Conservation (phyloP, 148 eudicot species). For the Vaccinium macrocarpon region DNA sequence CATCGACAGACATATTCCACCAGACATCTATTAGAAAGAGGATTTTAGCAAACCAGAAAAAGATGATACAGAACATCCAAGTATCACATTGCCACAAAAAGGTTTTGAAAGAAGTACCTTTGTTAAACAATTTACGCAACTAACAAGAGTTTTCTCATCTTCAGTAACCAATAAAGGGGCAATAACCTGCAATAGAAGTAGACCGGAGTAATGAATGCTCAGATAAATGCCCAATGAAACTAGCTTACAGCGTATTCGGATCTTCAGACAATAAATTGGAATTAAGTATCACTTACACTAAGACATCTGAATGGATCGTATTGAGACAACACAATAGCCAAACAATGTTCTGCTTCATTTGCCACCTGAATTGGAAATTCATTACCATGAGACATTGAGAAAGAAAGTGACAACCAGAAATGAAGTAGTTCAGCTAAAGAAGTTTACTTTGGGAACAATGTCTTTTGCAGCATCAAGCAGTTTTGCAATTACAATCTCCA, state of each 20-base stretch:
- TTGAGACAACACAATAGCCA: constrained; percentile 65
- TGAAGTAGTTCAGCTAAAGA: not conserved
- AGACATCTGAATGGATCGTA: constrained; percentile 80
- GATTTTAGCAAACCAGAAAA: not conserved
- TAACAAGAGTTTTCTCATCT: constrained; percentile 91
- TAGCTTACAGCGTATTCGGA: not conserved
- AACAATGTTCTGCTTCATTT: constrained; percentile 73
- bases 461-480: constrained; percentile 76
- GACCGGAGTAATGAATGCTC: not conserved
- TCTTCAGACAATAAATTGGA: not conserved
- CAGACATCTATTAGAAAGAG: not conserved
- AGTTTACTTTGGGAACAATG: constrained; percentile 54
- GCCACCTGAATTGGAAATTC: constrained; percentile 46
- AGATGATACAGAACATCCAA: not conserved
- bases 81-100: not conserved
- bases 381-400: constrained; percentile 4
- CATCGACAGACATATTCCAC: not conserved
- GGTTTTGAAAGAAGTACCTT: constrained; percentile 52
- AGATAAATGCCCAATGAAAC: not conserved
- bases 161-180: constrained; percentile 82
- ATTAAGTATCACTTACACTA: constrained; percentile 47
- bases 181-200: constrained; percentile 61
- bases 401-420: constrained; percentile 1
- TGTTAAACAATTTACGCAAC: constrained; percentile 81
- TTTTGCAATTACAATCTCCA: constrained; percentile 89